These are phyloP conservation scores for Dactylellina haptotyla DNA, from an alignment of 2,329 filamentous ascomycete genomes.

Conservation along the genomic window DNA sequence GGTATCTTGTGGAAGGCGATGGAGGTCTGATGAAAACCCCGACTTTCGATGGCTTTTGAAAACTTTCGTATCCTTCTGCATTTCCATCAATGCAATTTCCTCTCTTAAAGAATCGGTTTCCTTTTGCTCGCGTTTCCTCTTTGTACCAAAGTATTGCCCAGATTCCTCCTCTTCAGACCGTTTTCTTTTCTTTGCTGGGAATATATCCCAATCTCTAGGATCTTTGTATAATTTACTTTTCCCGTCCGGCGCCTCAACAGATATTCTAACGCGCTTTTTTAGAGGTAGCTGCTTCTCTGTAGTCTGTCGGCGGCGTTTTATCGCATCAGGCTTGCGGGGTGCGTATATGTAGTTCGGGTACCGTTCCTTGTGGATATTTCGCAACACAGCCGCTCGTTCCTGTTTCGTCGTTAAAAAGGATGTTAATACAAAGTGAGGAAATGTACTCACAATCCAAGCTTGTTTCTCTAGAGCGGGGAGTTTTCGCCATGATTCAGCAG, in stretches of 20 bases:
- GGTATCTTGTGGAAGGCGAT: background rate
- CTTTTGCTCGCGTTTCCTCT: too few relatives aligned
- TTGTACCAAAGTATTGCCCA: too few relatives aligned
- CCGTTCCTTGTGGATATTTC: background rate
- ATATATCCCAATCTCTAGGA: background rate
- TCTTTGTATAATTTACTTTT: constrained; percentile 6
- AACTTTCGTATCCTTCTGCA: too few relatives aligned
- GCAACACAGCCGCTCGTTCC: constrained; percentile 5
- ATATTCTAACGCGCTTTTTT: background rate
- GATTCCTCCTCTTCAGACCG: background rate
- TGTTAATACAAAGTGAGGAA: background rate
- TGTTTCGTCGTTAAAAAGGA: background rate
- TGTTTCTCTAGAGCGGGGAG: constrained; percentile 9
- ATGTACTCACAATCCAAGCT: constrained; percentile 2
- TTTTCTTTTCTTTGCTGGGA: background rate
- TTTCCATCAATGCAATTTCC: too few relatives aligned
- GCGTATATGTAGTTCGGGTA: constrained; percentile 2
- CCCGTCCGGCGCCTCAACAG: background rate
- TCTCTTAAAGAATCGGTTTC: too few relatives aligned
- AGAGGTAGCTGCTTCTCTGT: constrained; percentile 1
- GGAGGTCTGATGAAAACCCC: background rate
- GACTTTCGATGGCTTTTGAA: background rate
- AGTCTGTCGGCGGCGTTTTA: background rate
- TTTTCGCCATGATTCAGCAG: constrained; percentile 3
- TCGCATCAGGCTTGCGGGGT: background rate